Conservation (phyloP, 345 rosid genomes). For the Cardiospermum halicacabum region DNA sequence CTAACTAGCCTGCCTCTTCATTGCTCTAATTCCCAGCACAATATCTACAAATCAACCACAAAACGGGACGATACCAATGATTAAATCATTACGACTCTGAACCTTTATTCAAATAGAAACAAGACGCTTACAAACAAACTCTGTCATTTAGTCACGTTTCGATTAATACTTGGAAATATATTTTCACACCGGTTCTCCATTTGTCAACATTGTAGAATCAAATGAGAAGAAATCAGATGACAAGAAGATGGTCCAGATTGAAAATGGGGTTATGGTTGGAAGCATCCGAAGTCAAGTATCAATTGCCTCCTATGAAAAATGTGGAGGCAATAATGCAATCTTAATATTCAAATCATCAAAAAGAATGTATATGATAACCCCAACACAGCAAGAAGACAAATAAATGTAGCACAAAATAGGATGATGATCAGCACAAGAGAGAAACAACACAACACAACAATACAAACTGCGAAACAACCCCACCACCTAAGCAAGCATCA, state of each 20-base stretch:
- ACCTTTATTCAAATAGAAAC: not conserved
- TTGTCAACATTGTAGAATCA: not conserved
- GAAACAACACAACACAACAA: slow-evolving; percentile 8
- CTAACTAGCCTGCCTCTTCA: no score
- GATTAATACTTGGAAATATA: not conserved
- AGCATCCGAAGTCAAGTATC: not conserved
- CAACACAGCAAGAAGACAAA: slow-evolving; percentile 4
- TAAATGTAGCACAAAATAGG: not conserved
- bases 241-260: not conserved
- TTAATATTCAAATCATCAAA: not conserved
- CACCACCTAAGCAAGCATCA: not conserved
- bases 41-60: no score
- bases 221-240: not conserved
- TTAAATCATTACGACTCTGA: no score
- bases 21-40: no score
- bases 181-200: not conserved
- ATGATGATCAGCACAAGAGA: not conserved
- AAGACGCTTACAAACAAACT: not conserved
- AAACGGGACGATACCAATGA: no score
- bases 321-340: not conserved
- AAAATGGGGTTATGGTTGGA: not conserved
- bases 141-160: not conserved
- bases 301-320: not conserved
- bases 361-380: not conserved
- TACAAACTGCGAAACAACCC: slow-evolving; percentile 1